phyloP scores from a whole-genome alignment of 225 moss, liverwort and hornwort genomes.

The Marchantia polymorpha region DNA sequence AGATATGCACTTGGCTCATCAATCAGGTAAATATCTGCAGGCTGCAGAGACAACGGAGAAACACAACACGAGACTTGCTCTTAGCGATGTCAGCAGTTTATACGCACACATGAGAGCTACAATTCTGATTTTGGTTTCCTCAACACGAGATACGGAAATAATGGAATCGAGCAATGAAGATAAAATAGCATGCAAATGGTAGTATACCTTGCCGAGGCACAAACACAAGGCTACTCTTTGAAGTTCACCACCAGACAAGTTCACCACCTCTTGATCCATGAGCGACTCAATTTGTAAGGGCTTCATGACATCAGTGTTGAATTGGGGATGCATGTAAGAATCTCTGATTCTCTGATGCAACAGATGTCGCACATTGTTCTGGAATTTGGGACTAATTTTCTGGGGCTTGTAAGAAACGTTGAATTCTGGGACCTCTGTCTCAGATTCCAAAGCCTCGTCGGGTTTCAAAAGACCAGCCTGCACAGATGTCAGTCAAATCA shows the following conservation, averaged over 20 bases:
- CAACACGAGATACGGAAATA: background rate
- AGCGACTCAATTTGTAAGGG: constrained; percentile 84
- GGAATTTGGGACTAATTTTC: constrained; percentile 91
- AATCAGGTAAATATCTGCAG: constrained; percentile 92
- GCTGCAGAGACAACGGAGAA: constrained; percentile 44
- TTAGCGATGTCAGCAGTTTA: background rate
- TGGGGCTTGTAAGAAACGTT: constrained; percentile 97
- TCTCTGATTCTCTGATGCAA: constrained; percentile 87
- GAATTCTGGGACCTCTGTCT: constrained; percentile 90
- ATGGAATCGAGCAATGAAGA: background rate
- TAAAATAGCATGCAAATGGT: background rate
- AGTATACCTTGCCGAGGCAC: constrained; percentile 89
- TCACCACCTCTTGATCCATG: constrained; percentile 88
- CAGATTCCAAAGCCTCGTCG: constrained; percentile 52
- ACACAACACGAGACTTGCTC: background rate
- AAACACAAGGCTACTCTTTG: constrained; percentile 91
- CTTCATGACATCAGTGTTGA: constrained; percentile 95
- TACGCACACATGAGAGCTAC: background rate
- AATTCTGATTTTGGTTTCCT: background rate
- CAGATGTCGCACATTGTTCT: constrained; percentile 65
- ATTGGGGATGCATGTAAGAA: constrained; percentile 96
- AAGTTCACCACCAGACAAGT: constrained; percentile 94
- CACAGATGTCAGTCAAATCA: background rate
- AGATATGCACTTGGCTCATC: constrained; percentile 98
- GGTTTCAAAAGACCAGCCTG: constrained; percentile 94